Base-by-base conservation (phyloP, 148 eudicot genomes). In the Vaccinium macrocarpon region DNA sequence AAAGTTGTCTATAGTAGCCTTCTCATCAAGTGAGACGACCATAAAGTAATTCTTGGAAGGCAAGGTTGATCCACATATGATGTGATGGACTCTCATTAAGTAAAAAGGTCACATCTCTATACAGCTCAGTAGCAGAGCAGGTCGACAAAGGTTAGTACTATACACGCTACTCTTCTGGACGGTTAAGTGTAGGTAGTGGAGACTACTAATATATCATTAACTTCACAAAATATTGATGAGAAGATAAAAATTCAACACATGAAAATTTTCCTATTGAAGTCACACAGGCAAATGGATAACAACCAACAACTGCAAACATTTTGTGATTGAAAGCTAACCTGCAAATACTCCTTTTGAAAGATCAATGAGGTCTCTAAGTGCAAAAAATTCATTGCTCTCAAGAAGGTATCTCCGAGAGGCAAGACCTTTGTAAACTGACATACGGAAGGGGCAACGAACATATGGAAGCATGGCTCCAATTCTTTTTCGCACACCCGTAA, bases 291-390 rank as follows among this genome's bases (percentile, higher is more conserved):
- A 80, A 80, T 57, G 68, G 50, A 35, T 16, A 23, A 80, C 16
- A 27, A 53, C 51, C 27, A 1, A 83, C 61, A 42, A 59, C 18
- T 49, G 25, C 21, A 83, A 76, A 55, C 32, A 76, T 13, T 21
- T 84, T 70, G 4, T 38, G 18, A 50, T 48, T 52, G 25, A 51
- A 64, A 78, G 76, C 86, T 91, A 86, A 93, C 99, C 99, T 97
- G 99, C 93, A 92, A 97, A 97, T 53, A 92, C 92, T 46, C 99
- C 99, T 89, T 91, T 95, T 71, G 99, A 95, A 80, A 97, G 93
- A 90, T 95, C 98, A 83, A 91, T 89, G 80, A 97, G 98, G 86
- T 97, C 97, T 87, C 91, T 91, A 76, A 97, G 93, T 76, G 99
- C 95, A 85, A 97, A 97, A 86, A 97, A 97, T 76, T 95, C 99